A percentile compares a stretch with the other conserved stretches of the same genome.
phyloP scores from a whole-genome alignment of 176 grass and related monocot species.

The Cenchrus purpureus region DNA sequence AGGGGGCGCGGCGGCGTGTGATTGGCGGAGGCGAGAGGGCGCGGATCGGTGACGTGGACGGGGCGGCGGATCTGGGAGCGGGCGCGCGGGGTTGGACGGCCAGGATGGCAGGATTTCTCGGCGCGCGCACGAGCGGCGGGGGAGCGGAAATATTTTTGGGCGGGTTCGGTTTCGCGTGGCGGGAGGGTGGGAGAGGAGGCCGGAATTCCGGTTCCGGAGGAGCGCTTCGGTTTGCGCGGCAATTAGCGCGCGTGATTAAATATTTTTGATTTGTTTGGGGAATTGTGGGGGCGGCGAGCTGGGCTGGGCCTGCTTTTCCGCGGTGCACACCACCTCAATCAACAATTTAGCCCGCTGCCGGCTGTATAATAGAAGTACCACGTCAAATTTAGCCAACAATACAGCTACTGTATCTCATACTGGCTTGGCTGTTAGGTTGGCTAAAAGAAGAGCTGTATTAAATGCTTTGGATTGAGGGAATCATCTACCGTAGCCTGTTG shows the following conservation, averaged over 20 bases:
- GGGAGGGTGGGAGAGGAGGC: not conserved
- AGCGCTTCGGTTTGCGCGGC: not conserved
- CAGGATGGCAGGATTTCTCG: not conserved
- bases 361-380: no score
- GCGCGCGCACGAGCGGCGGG: not conserved
- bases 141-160: not conserved
- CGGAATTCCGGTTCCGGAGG: not conserved
- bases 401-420: no score
- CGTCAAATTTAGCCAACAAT: no score
- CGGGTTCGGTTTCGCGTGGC: not conserved
- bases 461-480: no score
- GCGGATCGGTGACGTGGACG: constrained; percentile 47
- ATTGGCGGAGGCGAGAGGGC: constrained; percentile 15
- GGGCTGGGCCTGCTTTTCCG: no score
- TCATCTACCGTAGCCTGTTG: no score
- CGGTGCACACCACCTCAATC: no score
- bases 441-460: no score
- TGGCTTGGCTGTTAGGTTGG: no score
- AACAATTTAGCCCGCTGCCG: no score
- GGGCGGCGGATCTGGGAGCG: not conserved
- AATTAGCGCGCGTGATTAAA: not conserved
- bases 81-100: not conserved
- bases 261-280: not conserved
- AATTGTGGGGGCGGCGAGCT: not conserved
- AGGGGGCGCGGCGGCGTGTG: not conserved